These are phyloP conservation scores for Teunomyces panamensis DNA, from an alignment of 805 yeast genomes.

Conservation along the genomic window DNA sequence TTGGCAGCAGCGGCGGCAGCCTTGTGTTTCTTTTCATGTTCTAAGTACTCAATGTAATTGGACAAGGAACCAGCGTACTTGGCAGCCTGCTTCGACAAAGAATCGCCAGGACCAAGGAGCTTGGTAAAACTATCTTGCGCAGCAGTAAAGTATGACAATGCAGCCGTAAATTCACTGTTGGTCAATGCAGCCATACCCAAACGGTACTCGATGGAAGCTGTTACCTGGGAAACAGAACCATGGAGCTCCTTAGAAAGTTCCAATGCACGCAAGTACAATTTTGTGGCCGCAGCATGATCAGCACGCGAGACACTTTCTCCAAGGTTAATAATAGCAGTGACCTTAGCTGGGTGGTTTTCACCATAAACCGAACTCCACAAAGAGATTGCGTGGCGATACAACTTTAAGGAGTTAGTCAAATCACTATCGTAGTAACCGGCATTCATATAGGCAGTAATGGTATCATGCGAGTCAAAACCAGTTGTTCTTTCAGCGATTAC, in stretches of 20 bases:
- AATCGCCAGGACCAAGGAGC: constrained; percentile 66
- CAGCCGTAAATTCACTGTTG: constrained; percentile 49
- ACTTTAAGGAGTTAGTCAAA: constrained; percentile 56
- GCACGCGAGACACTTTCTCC: constrained; percentile 57
- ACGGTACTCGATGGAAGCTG: constrained; percentile 69
- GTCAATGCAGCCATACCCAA: constrained; percentile 50
- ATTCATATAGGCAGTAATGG: constrained; percentile 68
- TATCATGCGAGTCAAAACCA: constrained; percentile 80
- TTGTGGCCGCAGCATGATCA: constrained; percentile 48
- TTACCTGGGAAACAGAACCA: constrained; percentile 58
- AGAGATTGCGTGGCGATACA: constrained; percentile 57
- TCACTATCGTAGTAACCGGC: constrained; percentile 71
- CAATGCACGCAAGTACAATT: constrained; percentile 53
- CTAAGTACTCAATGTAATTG: constrained; percentile 43
- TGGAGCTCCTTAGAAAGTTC: constrained; percentile 48
- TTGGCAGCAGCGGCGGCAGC: constrained; percentile 17
- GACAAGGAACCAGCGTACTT: constrained; percentile 61
- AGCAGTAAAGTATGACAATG: constrained; percentile 52
- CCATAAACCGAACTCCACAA: constrained; percentile 60
- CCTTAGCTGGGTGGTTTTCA: constrained; percentile 64
- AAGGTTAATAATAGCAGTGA: constrained; percentile 60
- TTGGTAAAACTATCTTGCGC: constrained; percentile 57
- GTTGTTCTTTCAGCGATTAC: constrained; percentile 72
- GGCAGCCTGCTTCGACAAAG: constrained; percentile 62
- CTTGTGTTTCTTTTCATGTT: constrained; percentile 22